Percentiles rank a stretch among this genome's conserved stretches.
These are phyloP conservation scores for Lachnum nothofagi DNA, from an alignment of 2,329 filamentous ascomycete genomes.

Conservation along the genomic window DNA sequence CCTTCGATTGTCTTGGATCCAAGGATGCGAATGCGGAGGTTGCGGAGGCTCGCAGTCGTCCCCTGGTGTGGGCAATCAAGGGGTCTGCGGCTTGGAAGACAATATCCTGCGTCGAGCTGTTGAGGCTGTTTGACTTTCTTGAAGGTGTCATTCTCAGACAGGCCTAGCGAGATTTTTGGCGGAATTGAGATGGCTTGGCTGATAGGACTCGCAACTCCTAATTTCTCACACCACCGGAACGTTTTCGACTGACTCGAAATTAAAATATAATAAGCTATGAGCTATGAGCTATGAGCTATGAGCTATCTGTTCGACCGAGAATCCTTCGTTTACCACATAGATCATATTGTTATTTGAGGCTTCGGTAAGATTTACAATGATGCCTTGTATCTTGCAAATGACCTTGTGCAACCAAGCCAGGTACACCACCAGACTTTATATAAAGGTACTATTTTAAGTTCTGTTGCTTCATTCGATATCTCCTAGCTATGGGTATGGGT, in stretches of 20 bases:
- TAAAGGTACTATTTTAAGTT: too few species aligned
- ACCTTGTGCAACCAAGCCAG: too few species aligned
- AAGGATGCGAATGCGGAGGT: too few species aligned
- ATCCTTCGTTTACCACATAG: neutral
- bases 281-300: neutral
- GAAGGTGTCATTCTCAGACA: neutral
- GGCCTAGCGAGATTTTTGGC: neutral
- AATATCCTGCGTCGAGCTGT: neutral
- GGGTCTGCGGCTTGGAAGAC: neutral
- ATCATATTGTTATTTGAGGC: neutral
- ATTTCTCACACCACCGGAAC: too few species aligned
- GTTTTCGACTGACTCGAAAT: too few species aligned
- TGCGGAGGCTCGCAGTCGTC: conserved; percentile 8
- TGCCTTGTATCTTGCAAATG: too few species aligned
- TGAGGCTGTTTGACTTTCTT: neutral
- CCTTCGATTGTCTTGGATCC: conserved; percentile 1
- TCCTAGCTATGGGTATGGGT: too few species aligned
- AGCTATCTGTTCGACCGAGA: neutral
- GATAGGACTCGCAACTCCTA: too few species aligned
- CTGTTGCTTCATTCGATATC: too few species aligned
- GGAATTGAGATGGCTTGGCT: neutral
- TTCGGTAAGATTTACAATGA: too few species aligned
- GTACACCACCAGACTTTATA: too few species aligned
- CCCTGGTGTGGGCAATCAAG: conserved; percentile 7
- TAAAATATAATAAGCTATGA: too few species aligned